phyloP scores from a whole-genome alignment of 805 yeast species.

The Zygosaccharomyces siamensis region DNA sequence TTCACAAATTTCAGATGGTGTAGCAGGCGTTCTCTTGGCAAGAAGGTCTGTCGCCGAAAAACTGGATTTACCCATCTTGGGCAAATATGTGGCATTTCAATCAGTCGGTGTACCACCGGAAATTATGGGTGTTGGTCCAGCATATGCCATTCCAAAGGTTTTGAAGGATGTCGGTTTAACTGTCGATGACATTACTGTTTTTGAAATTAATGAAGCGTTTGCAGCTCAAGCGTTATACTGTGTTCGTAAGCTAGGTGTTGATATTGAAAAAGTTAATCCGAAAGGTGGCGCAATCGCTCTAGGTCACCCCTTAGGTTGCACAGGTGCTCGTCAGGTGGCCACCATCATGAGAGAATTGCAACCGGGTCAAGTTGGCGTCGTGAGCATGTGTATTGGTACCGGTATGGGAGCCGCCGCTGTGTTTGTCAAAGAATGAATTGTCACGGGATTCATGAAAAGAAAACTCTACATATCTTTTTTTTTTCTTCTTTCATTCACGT shows the following conservation, averaged over 20 bases:
- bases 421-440: conserved; percentile 63
- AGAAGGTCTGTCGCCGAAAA: conserved; percentile 80
- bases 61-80: conserved; percentile 66
- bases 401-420: conserved; percentile 98
- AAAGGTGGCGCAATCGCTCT: conserved; percentile 96
- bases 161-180: conserved; percentile 57
- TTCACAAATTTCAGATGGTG: conserved; percentile 94
- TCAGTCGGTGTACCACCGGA: conserved; percentile 95
- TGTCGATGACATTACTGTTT: conserved; percentile 63
- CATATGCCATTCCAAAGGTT: conserved; percentile 85
- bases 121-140: conserved; percentile 98
- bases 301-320: conserved; percentile 90
- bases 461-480: neutral
- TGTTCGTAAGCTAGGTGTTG: conserved; percentile 60
- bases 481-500: neutral
- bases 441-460: neutral
- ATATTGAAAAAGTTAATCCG: conserved; percentile 70
- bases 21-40: conserved; percentile 81
- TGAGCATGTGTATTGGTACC: conserved; percentile 96
- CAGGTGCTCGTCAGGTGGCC: conserved; percentile 91
- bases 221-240: conserved; percentile 91
- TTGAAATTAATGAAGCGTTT: conserved; percentile 93
- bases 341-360: conserved; percentile 78
- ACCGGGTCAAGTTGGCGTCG: conserved; percentile 79
- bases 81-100: conserved; percentile 72